phyloP scores from a whole-genome alignment of 2,329 filamentous ascomycete species.

The Blumeriella jaapii region DNA sequence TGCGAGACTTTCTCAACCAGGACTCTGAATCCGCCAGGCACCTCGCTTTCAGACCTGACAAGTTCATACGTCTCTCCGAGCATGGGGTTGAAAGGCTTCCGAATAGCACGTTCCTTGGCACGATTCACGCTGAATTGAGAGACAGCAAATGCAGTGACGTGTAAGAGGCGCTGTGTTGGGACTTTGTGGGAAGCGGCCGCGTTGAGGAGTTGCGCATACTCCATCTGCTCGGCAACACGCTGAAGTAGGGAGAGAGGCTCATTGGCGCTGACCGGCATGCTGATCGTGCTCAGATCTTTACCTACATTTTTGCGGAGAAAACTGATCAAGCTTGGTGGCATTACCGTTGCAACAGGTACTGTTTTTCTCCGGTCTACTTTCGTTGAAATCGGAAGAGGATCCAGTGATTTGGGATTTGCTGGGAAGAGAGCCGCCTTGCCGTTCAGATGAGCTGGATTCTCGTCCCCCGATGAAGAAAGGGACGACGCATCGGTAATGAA shows the following conservation, averaged over 20 bases:
- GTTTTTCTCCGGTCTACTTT: slow-evolving; percentile 54
- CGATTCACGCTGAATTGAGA: slow-evolving; percentile 73
- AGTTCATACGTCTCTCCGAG: slow-evolving; percentile 93
- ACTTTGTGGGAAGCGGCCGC: slow-evolving; percentile 53
- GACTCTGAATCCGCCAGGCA: slow-evolving; percentile 67
- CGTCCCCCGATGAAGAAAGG: slow-evolving; percentile 46
- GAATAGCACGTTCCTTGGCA: slow-evolving; percentile 80
- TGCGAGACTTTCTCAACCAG: slow-evolving; percentile 94
- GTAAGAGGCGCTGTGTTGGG: slow-evolving; percentile 60
- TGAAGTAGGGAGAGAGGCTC: slow-evolving; percentile 85
- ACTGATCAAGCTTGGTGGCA: slow-evolving; percentile 82
- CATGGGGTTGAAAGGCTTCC: slow-evolving; percentile 96
- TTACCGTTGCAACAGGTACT: slow-evolving; percentile 61
- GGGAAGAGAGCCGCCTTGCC: slow-evolving; percentile 67
- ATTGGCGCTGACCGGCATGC: slow-evolving; percentile 95
- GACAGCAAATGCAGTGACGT: slow-evolving; percentile 82
- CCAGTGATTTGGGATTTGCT: slow-evolving; percentile 59
- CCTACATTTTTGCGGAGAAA: slow-evolving; percentile 96
- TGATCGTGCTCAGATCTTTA: slow-evolving; percentile 92
- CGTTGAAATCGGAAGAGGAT: slow-evolving; percentile 63
- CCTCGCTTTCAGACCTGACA: slow-evolving; percentile 67
- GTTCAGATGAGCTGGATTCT: slow-evolving; percentile 34
- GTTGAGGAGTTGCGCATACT: slow-evolving; percentile 80
- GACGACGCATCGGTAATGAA: slow-evolving; percentile 40
- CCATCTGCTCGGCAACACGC: slow-evolving; percentile 77